Base-by-base conservation (phyloP, 2,329 filamentous ascomycete species). In the Ophiostoma pallidulum region DNA sequence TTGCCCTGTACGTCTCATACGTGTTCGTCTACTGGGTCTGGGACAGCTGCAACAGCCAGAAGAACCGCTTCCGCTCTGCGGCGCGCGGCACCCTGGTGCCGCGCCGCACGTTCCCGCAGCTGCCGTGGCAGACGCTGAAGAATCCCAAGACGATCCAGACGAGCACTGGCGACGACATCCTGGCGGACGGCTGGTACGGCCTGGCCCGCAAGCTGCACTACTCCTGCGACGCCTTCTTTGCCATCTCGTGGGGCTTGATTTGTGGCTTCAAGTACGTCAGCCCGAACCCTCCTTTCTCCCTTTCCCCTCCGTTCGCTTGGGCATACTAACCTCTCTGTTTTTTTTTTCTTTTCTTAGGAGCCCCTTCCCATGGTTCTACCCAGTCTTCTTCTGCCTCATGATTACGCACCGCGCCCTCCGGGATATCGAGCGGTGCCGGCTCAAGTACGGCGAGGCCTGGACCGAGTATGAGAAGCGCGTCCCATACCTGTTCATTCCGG, bases 281-380 rank as follows among this genome's bases (percentile, higher is more conserved):
- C 3, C 4, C 5, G 16, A 12, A 8, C 14, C 31, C 22, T 33
- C 14, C 10, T 7, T 28, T 14, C 18, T 57, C 20, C 3, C 4
- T 13, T 24, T 16, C 14, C 14, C 31, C 22, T 33, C 14, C 10
- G 8, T 28, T 14, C 12, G 10, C 10, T 36, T 16, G 13, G 2
- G 7, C 19, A 12, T 29, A 14, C 43, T 43, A 39, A 42, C 28
- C 16, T 26, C 5, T 28, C 19, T n/a, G n/a, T n/a, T n/a, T n/a
- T n/a, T n/a, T n/a, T n/a, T n/a, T n/a, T n/a, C n/a, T n/a, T 38
- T 8, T 18, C 6, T 3, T 24, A 55, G 53, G 57, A 87, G 82
- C 58, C 86, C 86, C 0, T 91, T 94, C 66, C 88, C 88, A 0
- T 94, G 87, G 86, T 94, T 94, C 66, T 92, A 94, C 60, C 84